These are phyloP conservation scores for Neofusicoccum kwambonambiense DNA, from an alignment of 2,329 filamentous ascomycete species.

Conservation along the genomic window DNA sequence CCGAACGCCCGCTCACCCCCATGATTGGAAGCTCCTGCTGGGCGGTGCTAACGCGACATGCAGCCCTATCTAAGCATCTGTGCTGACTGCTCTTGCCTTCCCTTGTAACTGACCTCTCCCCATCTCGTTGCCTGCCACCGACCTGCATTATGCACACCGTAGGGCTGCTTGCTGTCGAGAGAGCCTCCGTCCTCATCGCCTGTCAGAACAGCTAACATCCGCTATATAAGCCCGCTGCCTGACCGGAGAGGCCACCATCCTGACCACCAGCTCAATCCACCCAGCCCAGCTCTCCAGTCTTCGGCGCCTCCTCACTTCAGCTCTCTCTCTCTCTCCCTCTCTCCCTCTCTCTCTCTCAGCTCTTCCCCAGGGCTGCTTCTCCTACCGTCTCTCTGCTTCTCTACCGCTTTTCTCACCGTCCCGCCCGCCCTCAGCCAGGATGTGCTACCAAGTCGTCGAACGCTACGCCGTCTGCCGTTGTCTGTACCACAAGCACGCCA, in stretches of 20 bases:
- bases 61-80: conserved; percentile 18
- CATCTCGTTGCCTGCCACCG: conserved; percentile 11
- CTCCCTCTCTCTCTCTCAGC: not conserved
- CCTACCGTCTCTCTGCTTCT: not conserved
- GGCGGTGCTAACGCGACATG: conserved; percentile 14
- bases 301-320: not conserved
- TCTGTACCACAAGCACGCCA: conserved; percentile 81
- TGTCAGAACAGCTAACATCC: conserved; percentile 5
- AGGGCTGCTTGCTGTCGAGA: conserved; percentile 13
- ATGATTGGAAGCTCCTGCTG: not conserved
- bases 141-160: conserved; percentile 18
- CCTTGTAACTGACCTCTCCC: conserved; percentile 9
- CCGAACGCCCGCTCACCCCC: conserved; percentile 2
- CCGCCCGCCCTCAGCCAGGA: conserved; percentile 35
- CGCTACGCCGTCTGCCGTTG: conserved; percentile 84
- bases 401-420: not conserved
- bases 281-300: not conserved
- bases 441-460: conserved; percentile 88
- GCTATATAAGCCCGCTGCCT: conserved; percentile 15
- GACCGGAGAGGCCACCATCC: not conserved
- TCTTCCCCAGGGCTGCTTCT: not conserved
- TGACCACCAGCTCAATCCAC: not conserved
- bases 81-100: conserved; percentile 10
- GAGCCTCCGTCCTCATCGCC: conserved; percentile 2
- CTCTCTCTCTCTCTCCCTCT: not conserved